Percentiles rank a stretch among this genome's conserved stretches.
phyloP scores from a whole-genome alignment of 106 monocot genomes.

The Vanilla planifolia region DNA sequence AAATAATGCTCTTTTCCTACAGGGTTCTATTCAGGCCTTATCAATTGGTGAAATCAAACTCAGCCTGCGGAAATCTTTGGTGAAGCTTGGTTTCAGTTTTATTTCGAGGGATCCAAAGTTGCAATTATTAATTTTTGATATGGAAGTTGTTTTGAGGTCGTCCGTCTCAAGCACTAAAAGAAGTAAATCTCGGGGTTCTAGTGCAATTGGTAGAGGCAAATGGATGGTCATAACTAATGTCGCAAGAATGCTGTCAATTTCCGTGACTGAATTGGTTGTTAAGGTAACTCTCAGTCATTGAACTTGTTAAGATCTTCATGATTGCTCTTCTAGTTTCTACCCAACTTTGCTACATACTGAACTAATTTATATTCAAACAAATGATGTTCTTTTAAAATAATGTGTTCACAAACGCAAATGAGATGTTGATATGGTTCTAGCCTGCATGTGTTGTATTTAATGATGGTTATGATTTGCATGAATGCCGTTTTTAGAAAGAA shows the following conservation, averaged over 20 bases:
- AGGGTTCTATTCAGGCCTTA: slow-evolving; percentile 87
- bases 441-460: no score
- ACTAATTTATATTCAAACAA: neutral
- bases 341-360: no score
- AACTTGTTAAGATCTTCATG: no score
- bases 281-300: slow-evolving; percentile 46
- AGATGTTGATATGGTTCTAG: neutral
- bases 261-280: slow-evolving; percentile 67
- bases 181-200: slow-evolving; percentile 29
- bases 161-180: slow-evolving; percentile 33
- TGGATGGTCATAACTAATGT: slow-evolving; percentile 66
- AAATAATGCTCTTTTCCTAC: slow-evolving; percentile 19
- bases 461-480: no score
- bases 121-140: slow-evolving; percentile 75
- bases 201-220: slow-evolving; percentile 48
- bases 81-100: slow-evolving; percentile 63
- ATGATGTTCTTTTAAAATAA: neutral
- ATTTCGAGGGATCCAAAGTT: slow-evolving; percentile 75
- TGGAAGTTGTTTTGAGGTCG: slow-evolving; percentile 53
- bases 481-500: no score
- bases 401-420: neutral
- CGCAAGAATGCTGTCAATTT: slow-evolving; percentile 71
- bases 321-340: no score
- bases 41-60: slow-evolving; percentile 92
- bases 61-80: slow-evolving; percentile 48